Base-by-base conservation (phyloP, 1,284 basidiomycete species). In the Thecaphora thlaspeos region DNA sequence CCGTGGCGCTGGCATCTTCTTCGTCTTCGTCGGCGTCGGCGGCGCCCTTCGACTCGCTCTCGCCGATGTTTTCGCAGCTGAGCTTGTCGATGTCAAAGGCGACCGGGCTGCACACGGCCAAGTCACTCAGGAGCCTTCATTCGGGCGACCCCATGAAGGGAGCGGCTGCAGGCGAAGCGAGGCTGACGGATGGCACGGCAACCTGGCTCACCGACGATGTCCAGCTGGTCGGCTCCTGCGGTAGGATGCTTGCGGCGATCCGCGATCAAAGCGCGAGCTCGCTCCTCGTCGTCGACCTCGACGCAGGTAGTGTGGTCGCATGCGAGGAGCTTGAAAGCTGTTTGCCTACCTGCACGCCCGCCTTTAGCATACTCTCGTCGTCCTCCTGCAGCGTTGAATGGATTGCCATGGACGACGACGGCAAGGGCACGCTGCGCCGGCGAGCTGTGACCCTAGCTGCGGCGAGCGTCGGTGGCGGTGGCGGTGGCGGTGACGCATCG, bases 1-100 rank as follows among this genome's bases (percentile, higher is more conserved):
- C 46, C 46, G 28, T n/a, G 45, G 22, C 39, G 32, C 3, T 37
- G 45, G 45, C n/a, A 18, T 4, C 36, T 37, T 39, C 39, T 36
- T 21, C 19, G 24, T 18, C 32, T 21, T 19, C n/a, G 37, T 10
- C 30, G 41, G 17, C 46, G 24, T 7, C 26, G 5, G 5, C 19
- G 14, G 37, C 5, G 15, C 17, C 37, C 37, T 38, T 21, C 17
- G 37, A 38, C 19, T 21, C 17, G 19, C 15, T 41, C 10, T 23
- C 40, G n/a, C 23, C 40, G 10, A 41, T 41, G 12, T 41, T 37
- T 37, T 5, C 36, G 7, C 36, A 37, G 36, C 36, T 37, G 12
- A 19, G 18, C 42, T 18, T 14, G 24, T 17, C 23, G 12, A 26
- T 18, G 23, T 32, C 23, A 26, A 32, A 41, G 40, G 40, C 9